Base-by-base conservation (phyloP, 78 protist species). In the Dictyostelium capitatum region DNA sequence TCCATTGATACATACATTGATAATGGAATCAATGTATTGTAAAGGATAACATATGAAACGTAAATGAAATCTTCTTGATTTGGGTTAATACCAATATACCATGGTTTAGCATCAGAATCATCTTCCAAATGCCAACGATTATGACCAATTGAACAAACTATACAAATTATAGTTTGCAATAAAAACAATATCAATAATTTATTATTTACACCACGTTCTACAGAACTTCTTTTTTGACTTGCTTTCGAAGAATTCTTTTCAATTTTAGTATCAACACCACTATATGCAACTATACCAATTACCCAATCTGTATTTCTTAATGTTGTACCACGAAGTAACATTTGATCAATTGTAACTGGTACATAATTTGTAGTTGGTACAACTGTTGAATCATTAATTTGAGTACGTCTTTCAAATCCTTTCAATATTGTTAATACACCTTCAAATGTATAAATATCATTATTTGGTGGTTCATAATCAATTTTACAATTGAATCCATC, bases 1-100 rank as follows among this genome's bases (percentile, higher is more conserved):
- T 98, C 99, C 97, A 98, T 48, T 19, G 97, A 67, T 64, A 98
- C 97, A 94, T 97, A 97, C 79, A 97, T 95, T 1, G 98, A 96
- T 51, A 98, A 92, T 50, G 99, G 99, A 6, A 97, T 96, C 20
- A 96, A 47, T 5, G 96, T 97, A 75, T 96, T 97, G 97, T 83
- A 97, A 47, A 98, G 96, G 30, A 98, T 96, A n/a, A 97, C 51
- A 80, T 97, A 97, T 10, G 97, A 97, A 75, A 95, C 70, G 74
- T 95, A 97, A 62, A 59, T 62, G 50, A 87, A 87, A 37, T 37
- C 51, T 9, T 73, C 37, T 37, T 73, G 51, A 11, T 74, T 69
- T 10, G 37, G 46, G 15, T 87, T 80, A 41, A 14, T 6, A 17
- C 37, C 84, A 0, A 87, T 48, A 43, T 87, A 87, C 93, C 93